Evolutionary conservation across 2,329 filamentous ascomycete genomes (phyloP).

Genomic region (Chrysoporthe austroafricana): DNA sequence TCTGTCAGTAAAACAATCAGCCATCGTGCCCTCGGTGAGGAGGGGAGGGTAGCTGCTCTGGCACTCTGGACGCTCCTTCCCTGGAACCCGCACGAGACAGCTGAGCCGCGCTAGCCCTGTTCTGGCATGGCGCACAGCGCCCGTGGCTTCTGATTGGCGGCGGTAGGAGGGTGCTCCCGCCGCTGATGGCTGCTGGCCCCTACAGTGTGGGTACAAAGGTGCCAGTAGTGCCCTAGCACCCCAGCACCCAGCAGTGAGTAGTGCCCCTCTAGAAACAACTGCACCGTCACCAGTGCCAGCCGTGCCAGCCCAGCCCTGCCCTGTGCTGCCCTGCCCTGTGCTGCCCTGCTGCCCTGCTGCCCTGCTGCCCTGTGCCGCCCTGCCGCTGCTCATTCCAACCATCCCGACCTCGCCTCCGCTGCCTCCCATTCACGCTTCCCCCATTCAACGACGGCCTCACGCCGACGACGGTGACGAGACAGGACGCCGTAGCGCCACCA

Average conservation of each 20-base stretch:
- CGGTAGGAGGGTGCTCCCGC: not conserved
- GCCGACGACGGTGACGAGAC: conserved; percentile 1
- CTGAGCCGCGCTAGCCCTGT: conserved; percentile 20
- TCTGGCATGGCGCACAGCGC: conserved; percentile 4
- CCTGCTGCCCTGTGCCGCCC: not conserved
- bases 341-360: not conserved
- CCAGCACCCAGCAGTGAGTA: no score
- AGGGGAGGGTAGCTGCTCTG: not conserved
- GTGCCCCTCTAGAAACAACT: not conserved
- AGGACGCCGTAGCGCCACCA: conserved; percentile 1
- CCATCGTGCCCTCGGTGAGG: not conserved
- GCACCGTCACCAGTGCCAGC: not conserved
- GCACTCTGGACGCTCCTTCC: not conserved
- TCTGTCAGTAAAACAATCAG: not conserved
- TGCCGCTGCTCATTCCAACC: conserved; percentile 19
- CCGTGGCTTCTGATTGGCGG: conserved; percentile 20
- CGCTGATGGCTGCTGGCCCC: not conserved
- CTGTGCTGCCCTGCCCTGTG: not conserved
- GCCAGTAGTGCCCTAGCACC: no score
- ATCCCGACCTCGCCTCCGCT: conserved; percentile 7
- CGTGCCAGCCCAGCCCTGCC: conserved; percentile 1
- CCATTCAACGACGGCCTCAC: conserved; percentile 1
- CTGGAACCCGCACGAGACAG: conserved; percentile 20
- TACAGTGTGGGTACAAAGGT: no score
- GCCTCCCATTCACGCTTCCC: not conserved